These are phyloP conservation scores for Akanthomyces lecanii DNA, from an alignment of 2,329 filamentous ascomycete genomes.

Conservation along the genomic window DNA sequence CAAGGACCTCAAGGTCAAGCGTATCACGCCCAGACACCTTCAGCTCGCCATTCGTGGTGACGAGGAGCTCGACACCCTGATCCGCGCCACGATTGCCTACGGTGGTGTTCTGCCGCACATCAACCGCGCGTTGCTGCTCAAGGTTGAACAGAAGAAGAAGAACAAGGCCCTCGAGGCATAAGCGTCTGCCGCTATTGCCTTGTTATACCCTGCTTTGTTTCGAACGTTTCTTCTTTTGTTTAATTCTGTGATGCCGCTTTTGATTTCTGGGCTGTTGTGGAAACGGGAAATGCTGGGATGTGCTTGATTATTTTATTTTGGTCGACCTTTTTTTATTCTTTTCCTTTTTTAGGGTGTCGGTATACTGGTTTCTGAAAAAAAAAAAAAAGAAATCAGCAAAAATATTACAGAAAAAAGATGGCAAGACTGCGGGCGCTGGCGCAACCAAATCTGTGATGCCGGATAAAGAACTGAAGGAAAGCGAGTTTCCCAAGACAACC, in stretches of 20 bases:
- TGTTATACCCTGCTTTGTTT: slow-evolving; percentile 13
- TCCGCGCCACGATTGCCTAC: slow-evolving; percentile 95
- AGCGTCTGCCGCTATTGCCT: slow-evolving; percentile 14
- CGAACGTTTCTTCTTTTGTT: slow-evolving; percentile 12
- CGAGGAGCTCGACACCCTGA: slow-evolving; percentile 95
- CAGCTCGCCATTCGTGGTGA: slow-evolving; percentile 98
- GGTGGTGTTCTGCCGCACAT: slow-evolving; percentile 98
- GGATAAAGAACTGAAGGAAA: neutral
- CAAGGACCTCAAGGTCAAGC: slow-evolving; percentile 99
- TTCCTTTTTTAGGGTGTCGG: neutral
- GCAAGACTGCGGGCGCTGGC: slow-evolving; percentile 1
- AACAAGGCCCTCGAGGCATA: slow-evolving; percentile 50
- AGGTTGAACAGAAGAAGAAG: slow-evolving; percentile 98
- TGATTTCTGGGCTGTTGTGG: slow-evolving; percentile 10
- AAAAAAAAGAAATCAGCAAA: neutral
- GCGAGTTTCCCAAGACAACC: neutral
- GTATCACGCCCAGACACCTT: slow-evolving; percentile 95
- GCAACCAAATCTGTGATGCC: slow-evolving; percentile 1
- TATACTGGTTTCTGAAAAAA: slow-evolving; percentile 3
- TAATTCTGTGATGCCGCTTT: slow-evolving; percentile 7
- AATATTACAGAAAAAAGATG: neutral
- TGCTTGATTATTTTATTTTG: slow-evolving; percentile 12
- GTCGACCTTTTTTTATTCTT: neutral
- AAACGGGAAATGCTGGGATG: slow-evolving; percentile 16
- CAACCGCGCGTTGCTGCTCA: slow-evolving; percentile 92